These are phyloP conservation scores for Nemania bipapillata DNA, from an alignment of 2,329 filamentous ascomycete genomes.

Conservation along the genomic window DNA sequence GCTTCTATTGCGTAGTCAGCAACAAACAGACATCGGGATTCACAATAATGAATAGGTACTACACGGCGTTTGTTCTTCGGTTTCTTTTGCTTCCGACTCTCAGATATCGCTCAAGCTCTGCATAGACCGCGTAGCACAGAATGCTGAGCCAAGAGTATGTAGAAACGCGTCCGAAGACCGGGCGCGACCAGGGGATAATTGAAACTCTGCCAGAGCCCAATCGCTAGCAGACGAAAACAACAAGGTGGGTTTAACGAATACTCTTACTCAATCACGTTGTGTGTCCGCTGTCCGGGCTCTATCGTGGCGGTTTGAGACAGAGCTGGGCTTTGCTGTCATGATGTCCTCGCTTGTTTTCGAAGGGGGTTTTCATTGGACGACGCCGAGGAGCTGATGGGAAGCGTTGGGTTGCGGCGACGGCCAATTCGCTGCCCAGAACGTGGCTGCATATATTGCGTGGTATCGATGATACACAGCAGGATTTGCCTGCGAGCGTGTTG, in stretches of 20 bases:
- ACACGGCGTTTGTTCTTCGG: not conserved
- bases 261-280: not conserved
- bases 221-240: not conserved
- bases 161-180: not conserved
- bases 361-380: conserved; percentile 1
- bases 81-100: not conserved
- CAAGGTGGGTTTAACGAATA: not conserved
- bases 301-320: conserved; percentile 18
- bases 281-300: conserved; percentile 8
- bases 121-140: not conserved
- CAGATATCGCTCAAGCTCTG: not conserved
- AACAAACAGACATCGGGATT: not conserved
- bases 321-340: not conserved
- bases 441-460: conserved; percentile 26
- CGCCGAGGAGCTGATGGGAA: conserved; percentile 6
- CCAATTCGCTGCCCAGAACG: conserved; percentile 19
- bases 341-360: conserved; percentile 17
- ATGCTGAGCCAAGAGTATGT: not conserved
- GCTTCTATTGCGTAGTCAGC: not conserved
- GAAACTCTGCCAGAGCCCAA: not conserved
- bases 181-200: not conserved
- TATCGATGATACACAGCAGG: conserved; percentile 14
- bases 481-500: conserved; percentile 17
- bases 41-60: not conserved
- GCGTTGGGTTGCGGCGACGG: not conserved